These are phyloP conservation scores for Pedinophyceae sp. DNA, from an alignment of 139 green algal species.

Conservation along the genomic window DNA sequence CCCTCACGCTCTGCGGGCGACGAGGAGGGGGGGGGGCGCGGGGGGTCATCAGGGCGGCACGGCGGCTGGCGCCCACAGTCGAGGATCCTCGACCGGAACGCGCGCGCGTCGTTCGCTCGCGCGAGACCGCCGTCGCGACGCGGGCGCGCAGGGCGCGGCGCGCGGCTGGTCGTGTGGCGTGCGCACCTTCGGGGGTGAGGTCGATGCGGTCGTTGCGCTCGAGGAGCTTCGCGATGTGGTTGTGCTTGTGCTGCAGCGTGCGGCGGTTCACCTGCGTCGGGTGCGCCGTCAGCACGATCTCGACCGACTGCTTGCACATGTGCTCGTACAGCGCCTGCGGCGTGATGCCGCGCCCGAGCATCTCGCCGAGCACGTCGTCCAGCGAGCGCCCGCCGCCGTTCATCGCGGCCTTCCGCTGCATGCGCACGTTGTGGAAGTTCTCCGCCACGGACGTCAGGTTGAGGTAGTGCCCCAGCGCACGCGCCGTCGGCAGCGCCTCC, in stretches of 20 bases:
- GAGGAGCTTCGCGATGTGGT: slow-evolving; percentile 56
- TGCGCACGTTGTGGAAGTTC: slow-evolving; percentile 14
- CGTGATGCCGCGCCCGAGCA: slow-evolving; percentile 44
- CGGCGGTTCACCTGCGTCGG: slow-evolving; percentile 83
- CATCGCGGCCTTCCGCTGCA: background rate
- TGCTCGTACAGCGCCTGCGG: slow-evolving; percentile 49
- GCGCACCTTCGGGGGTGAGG: too few relatives aligned
- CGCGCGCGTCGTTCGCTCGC: too few relatives aligned
- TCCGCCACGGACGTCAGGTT: slow-evolving; percentile 36
- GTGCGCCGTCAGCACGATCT: slow-evolving; percentile 85
- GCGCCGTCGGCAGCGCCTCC: slow-evolving; percentile 58
- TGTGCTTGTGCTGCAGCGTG: slow-evolving; percentile 82
- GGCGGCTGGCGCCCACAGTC: too few relatives aligned
- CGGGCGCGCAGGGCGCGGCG: too few relatives aligned
- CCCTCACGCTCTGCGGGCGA: slow-evolving; percentile 5
- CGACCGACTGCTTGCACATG: slow-evolving; percentile 44
- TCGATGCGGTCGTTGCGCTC: slow-evolving; percentile 22
- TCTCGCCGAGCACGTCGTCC: slow-evolving; percentile 35
- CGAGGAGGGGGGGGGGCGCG: too few relatives aligned
- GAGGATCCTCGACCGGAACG: too few relatives aligned
- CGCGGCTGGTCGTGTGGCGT: too few relatives aligned
- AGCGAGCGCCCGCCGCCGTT: slow-evolving; percentile 2
- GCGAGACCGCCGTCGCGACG: too few relatives aligned
- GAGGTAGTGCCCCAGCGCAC: slow-evolving; percentile 52
- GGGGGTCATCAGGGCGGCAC: too few relatives aligned